Evolutionary conservation across 2,329 filamentous ascomycete species (phyloP).

Genomic region (Chrysosporium queenslandicum): DNA sequence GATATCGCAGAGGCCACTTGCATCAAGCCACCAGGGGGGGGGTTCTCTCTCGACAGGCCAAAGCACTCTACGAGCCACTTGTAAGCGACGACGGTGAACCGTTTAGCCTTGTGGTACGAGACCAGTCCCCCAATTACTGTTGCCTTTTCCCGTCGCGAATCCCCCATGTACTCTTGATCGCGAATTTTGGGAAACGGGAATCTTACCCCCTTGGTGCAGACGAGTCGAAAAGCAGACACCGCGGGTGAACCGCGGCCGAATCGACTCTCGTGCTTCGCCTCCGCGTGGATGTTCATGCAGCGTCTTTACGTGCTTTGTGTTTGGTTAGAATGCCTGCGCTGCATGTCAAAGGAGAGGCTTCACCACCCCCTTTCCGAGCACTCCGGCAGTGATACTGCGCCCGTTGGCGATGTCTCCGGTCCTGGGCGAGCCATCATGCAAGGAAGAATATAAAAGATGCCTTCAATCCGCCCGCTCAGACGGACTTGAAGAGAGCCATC

Average conservation of each 20-base stretch:
- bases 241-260: no score
- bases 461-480: no score
- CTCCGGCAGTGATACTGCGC: not conserved
- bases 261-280: not conserved
- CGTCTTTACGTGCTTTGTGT: not conserved
- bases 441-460: no score
- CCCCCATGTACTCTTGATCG: not conserved
- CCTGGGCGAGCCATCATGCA: not conserved
- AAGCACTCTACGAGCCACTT: no score
- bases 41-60: not conserved
- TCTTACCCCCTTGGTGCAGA: no score
- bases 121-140: no score
- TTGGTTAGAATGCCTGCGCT: not conserved
- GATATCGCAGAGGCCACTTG: not conserved
- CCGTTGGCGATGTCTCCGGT: not conserved
- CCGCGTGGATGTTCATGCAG: not conserved
- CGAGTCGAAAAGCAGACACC: not conserved
- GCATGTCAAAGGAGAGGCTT: not conserved
- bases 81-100: no score
- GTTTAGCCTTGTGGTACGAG: not conserved
- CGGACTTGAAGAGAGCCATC: no score
- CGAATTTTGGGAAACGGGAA: not conserved
- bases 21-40: not conserved
- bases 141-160: conserved; percentile 1
- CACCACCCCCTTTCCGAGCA: not conserved